phyloP scores from a whole-genome alignment of 2,329 filamentous ascomycete genomes.

The Colletotrichum siamense region DNA sequence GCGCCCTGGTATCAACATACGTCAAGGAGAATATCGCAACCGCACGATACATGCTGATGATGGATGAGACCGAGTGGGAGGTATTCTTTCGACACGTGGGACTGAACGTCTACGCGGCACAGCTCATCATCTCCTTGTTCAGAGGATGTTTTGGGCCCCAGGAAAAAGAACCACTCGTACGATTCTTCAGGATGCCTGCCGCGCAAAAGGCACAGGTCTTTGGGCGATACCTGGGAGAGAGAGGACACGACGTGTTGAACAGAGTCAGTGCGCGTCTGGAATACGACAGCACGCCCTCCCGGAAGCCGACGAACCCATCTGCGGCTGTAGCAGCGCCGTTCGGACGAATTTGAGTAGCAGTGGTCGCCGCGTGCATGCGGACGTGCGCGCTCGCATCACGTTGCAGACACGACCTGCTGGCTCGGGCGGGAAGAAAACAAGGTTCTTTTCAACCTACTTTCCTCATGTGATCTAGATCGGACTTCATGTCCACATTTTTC shows the following conservation, averaged over 20 bases:
- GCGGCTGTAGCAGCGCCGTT: not conserved
- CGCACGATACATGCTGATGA: constrained; percentile 38
- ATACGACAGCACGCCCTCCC: not conserved
- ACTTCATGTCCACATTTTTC: not conserved
- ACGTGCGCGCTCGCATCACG: not conserved
- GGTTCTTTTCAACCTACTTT: not conserved
- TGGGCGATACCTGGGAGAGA: constrained; percentile 25
- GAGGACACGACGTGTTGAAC: not conserved
- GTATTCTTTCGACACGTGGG: constrained; percentile 39
- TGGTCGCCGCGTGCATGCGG: not conserved
- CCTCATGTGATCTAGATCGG: not conserved
- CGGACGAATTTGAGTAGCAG: constrained; percentile 2
- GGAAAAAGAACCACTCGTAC: constrained; percentile 31
- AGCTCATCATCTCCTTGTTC: constrained; percentile 34
- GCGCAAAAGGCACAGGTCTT: constrained; percentile 30
- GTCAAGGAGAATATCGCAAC: constrained; percentile 23
- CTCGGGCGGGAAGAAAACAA: not conserved
- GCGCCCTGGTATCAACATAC: constrained; percentile 56
- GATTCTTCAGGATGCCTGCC: constrained; percentile 34
- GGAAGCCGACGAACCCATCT: constrained; percentile 2
- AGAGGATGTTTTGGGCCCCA: constrained; percentile 22
- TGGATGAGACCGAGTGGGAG: constrained; percentile 47
- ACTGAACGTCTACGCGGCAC: constrained; percentile 41
- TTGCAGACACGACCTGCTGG: constrained; percentile 1
- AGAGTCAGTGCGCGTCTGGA: constrained; percentile 10